Evolutionary conservation across 1,284 basidiomycete genomes (phyloP), one percentile per base, ranked within the genome.

Genomic region (Cystobasidium slooffiae): DNA sequence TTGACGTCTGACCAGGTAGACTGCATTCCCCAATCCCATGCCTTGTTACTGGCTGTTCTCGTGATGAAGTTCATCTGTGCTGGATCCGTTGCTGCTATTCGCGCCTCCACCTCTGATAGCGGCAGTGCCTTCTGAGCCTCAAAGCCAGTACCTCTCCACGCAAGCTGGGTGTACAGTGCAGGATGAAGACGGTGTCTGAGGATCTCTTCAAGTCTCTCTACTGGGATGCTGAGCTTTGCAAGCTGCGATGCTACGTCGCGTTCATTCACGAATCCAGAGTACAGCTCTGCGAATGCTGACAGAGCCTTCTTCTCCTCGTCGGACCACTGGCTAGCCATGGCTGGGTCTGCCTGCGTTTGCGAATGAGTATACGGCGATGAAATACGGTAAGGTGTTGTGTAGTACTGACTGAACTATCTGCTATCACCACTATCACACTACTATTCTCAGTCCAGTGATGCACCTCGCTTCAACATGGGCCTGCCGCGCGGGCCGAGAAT

Each of bases 161-260:
- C 68, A 14, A 70, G 68, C 55, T 62, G 68, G 6, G 68, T 70
- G 58, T 70, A 70, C 8, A 70, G 44, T 4, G 58, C 56, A 8
- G 68, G 68, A 62, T 70, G 68, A 22, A 70, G 16, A 46, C 56
- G 55, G 20, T 70, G 55, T 53, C 55, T 43, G 16, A 70, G 31
- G 31, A 70, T 59, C 58, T 70, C 68, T 46, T 70, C 68, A 16
- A 70, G 58, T 6, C 68, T 56, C 58, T 70, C 68, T 37, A 47
- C 47, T 9, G 68, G 56, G 7, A 53, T 59, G 22, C n/a, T 39
- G 12, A 68, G 67, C 10, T 22, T 31, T n/a, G 51, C 52, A 20
- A 68, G 67, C 52, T 68, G 47, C 22, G 56, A 58, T 24, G 68
- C 68, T 18, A 70, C 68, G 22, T 61, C 58, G 7, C 44, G 37